These are phyloP conservation scores for Dendrocalamus sinicus DNA, from an alignment of 176 grass and related monocot genomes.

Conservation along the genomic window DNA sequence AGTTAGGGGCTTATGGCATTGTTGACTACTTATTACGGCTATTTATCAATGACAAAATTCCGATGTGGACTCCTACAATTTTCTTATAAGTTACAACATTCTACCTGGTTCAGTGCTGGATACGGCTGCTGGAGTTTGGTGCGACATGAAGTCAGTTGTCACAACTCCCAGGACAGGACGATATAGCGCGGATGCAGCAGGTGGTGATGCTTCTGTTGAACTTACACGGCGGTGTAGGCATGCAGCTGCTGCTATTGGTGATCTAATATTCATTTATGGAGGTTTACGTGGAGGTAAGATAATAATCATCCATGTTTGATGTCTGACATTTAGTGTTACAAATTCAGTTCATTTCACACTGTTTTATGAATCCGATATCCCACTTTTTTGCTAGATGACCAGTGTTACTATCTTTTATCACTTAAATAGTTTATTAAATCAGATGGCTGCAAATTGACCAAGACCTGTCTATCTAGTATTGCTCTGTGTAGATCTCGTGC, in stretches of 20 bases:
- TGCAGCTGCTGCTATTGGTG: conserved; percentile 91
- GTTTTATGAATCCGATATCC: background rate
- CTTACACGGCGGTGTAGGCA: conserved; percentile 90
- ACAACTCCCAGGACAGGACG: conserved; percentile 93
- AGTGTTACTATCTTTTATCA: background rate
- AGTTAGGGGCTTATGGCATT: conserved; percentile 22
- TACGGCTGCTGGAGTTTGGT: conserved; percentile 99
- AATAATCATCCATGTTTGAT: conserved; percentile 12
- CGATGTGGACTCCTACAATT: background rate
- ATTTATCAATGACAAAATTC: background rate
- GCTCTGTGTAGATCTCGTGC: background rate
- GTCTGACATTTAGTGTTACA: background rate
- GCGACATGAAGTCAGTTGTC: conserved; percentile 89
- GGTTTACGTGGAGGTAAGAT: conserved; percentile 90
- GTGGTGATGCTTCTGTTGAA: conserved; percentile 91
- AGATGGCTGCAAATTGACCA: background rate
- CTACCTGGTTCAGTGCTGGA: conserved; percentile 79
- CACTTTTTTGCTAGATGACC: background rate
- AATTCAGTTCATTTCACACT: conserved; percentile 21
- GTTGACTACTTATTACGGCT: background rate
- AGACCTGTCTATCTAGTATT: conserved; percentile 6
- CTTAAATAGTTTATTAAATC: background rate
- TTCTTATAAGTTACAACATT: conserved; percentile 27
- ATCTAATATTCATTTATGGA: conserved; percentile 97
- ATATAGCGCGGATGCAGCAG: conserved; percentile 95